Evolutionary conservation across 179 eudicot species (phyloP).

Genomic region (Gypsophila paniculata): DNA sequence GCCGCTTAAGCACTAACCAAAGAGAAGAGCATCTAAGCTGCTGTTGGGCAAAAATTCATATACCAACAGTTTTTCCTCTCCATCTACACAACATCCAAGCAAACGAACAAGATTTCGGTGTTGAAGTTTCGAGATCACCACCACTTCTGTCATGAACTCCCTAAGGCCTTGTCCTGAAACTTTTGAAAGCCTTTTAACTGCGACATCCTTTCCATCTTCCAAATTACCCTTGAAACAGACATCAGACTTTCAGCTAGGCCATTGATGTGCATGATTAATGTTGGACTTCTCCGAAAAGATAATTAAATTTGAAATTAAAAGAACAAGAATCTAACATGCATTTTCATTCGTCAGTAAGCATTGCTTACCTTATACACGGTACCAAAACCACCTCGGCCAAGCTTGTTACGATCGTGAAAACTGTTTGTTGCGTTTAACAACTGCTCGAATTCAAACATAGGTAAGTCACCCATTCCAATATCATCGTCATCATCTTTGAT

Average conservation of each 20-base stretch:
- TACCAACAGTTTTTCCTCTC: constrained; percentile 42
- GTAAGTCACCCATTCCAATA: constrained; percentile 12
- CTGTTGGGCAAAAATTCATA: constrained; percentile 53
- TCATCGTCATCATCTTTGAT: constrained; percentile 5
- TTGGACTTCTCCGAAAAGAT: too few relatives aligned
- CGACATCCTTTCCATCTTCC: constrained; percentile 32
- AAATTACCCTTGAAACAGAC: constrained; percentile 34
- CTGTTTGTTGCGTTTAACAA: constrained; percentile 21
- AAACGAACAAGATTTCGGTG: constrained; percentile 51
- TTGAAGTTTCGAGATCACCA: constrained; percentile 44
- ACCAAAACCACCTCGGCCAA: constrained; percentile 34
- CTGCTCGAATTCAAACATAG: constrained; percentile 4
- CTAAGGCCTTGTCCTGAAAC: constrained; percentile 42
- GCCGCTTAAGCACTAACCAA: constrained; percentile 26
- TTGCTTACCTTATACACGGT: constrained; percentile 30
- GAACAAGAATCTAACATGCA: too few relatives aligned
- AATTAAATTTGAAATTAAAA: not conserved
- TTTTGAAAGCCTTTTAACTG: constrained; percentile 49
- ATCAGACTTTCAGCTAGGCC: not conserved
- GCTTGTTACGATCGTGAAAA: constrained; percentile 23
- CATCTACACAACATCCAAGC: constrained; percentile 42
- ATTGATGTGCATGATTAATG: too few relatives aligned
- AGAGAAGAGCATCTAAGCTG: constrained; percentile 43
- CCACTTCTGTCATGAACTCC: constrained; percentile 45
- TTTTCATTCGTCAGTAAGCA: not conserved